A percentile compares a stretch with the other conserved stretches of the same genome.
These are phyloP conservation scores for Takakia lepidozioides DNA, from an alignment of 225 moss, liverwort and hornwort genomes.

Conservation along the genomic window DNA sequence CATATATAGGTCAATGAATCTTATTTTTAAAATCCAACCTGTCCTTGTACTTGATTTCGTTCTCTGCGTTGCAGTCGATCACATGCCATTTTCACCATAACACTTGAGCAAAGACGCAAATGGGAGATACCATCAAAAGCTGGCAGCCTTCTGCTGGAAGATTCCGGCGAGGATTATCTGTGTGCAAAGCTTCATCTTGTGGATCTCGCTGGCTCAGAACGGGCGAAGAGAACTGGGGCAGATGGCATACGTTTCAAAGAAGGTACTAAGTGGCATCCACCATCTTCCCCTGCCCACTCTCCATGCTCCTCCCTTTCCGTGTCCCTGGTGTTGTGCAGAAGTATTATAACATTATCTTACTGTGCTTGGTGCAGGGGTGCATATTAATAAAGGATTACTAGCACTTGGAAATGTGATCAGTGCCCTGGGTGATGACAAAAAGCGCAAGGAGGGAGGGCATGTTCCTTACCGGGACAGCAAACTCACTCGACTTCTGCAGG, in stretches of 20 bases:
- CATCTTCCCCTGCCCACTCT: background rate
- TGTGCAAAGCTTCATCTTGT: constrained; percentile 97
- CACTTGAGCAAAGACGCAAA: constrained; percentile 83
- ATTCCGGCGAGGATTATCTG: constrained; percentile 72
- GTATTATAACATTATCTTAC: background rate
- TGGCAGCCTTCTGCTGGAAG: constrained; percentile 46
- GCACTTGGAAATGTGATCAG: constrained; percentile 99
- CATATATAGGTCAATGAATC: background rate
- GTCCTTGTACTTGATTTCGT: constrained; percentile 3
- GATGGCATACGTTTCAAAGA: constrained; percentile 76
- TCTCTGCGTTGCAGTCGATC: constrained; percentile 59
- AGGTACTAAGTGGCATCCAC: constrained; percentile 30
- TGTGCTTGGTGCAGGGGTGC: constrained; percentile 60
- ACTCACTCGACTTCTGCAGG: constrained; percentile 96
- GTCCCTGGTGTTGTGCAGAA: background rate
- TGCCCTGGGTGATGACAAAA: constrained; percentile 96
- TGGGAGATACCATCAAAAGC: constrained; percentile 50
- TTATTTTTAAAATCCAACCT: background rate
- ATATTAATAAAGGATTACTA: constrained; percentile 84
- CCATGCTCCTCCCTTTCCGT: background rate
- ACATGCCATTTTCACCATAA: constrained; percentile 94
- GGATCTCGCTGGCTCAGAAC: constrained; percentile 93
- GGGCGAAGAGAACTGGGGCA: constrained; percentile 71
- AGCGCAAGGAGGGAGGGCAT: constrained; percentile 93
- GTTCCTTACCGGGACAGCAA: constrained; percentile 98